Percentiles rank a stretch among this genome's conserved stretches.
Evolutionary conservation across 2,329 filamentous ascomycete species (phyloP).

Genomic region (Pseudopithomyces maydicus): DNA sequence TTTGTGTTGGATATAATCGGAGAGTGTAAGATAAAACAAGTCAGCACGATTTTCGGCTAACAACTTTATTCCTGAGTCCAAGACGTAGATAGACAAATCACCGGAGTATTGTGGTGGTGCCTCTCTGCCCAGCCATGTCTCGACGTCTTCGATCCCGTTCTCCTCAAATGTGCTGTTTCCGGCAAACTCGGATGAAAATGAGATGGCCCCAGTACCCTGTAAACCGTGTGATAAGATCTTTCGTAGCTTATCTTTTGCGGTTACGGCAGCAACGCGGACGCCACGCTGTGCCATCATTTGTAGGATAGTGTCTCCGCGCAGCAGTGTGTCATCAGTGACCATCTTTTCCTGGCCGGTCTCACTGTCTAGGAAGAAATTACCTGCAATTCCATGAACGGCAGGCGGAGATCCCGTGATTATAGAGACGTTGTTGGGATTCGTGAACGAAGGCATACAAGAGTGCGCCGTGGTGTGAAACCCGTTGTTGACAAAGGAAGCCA

Average conservation of each 20-base stretch:
- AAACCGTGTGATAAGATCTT: constrained; percentile 43
- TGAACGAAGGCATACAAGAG: constrained; percentile 52
- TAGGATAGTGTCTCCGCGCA: constrained; percentile 50
- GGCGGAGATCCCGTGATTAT: constrained; percentile 52
- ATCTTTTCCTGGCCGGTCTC: constrained; percentile 48
- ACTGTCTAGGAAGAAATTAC: constrained; percentile 52
- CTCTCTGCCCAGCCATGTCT: constrained; percentile 45
- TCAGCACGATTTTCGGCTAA: constrained; percentile 47
- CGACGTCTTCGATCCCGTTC: constrained; percentile 44
- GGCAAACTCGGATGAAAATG: constrained; percentile 48
- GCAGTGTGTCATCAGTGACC: constrained; percentile 48
- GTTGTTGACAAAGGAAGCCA: constrained; percentile 28
- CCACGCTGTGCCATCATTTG: constrained; percentile 47
- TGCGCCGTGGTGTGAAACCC: constrained; percentile 49
- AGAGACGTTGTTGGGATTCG: constrained; percentile 53
- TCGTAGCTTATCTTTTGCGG: constrained; percentile 54
- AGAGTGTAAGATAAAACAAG: constrained; percentile 51
- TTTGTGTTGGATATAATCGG: constrained; percentile 54
- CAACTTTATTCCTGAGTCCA: constrained; percentile 51
- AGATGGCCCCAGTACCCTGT: constrained; percentile 42
- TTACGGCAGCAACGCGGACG: constrained; percentile 50
- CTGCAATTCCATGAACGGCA: constrained; percentile 49
- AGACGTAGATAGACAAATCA: constrained; percentile 51
- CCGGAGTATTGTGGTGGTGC: constrained; percentile 50
- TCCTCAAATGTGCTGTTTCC: constrained; percentile 35